Evolutionary conservation across 495 filamentous ascomycete genomes (phyloP), one percentile per base, ranked within the genome.

Genomic region (Acidiella bohemica): DNA sequence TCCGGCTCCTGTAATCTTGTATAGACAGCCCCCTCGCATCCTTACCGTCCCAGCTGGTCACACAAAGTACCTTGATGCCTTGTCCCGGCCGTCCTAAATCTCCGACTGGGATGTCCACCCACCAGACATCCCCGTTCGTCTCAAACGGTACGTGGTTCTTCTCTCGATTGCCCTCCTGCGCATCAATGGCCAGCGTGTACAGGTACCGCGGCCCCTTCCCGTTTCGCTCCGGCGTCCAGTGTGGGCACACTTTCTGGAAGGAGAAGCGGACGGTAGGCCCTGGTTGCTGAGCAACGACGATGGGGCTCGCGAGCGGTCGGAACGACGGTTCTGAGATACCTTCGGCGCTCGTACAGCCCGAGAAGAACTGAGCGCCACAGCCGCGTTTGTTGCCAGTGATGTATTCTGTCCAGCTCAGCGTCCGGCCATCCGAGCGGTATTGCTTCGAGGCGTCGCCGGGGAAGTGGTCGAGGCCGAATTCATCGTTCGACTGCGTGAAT

Each of bases 401-500:
- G 54, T 93, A 94, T 51, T 90, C 79, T 51, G 86, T 80, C 84
- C 84, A 94, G 0, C 60, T 64, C 5, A 72, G 59, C 8, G 59
- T 51, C 5, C 65, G 54, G 5, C 75, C 73, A 42, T 80, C 74
- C 11, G 63, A 59, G 19, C 81, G 73, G 64, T 74, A 87, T 60
- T 84, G 83, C 25, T 81, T 63, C 8, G 51, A 49, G n/a, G 59
- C 59, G 45, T 95, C 70, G 1, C 47, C 39, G 0, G 90, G 88
- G 56, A 78, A 95, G 51, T 97, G 90, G 16, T 65, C 68, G 3
- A 71, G 56, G 0, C 85, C 85, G 50, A 97, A 92, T 14, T 79
- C 71, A 27, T 83, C 76, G 53, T 93, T 93, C n/a, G 68, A 60
- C 57, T 77, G 70, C n/a, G 70, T 79, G 59, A 97, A 97, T 52